Conservation (phyloP, 345 rosid genomes). For the Euphorbia tirucalli region DNA sequence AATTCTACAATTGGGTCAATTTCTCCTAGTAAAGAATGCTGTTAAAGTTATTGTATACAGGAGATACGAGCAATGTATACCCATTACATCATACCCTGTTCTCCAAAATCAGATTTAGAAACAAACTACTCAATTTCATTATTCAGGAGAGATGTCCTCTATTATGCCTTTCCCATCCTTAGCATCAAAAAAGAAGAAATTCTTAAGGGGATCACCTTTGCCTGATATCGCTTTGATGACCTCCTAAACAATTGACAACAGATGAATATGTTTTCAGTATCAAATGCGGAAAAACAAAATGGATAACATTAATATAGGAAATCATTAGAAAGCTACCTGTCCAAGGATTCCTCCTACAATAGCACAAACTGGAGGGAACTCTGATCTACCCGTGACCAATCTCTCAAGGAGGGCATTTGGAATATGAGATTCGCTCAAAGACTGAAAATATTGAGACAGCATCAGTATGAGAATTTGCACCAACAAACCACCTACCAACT, state of each 20-base stretch:
- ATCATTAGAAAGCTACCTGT: slow-evolving; percentile 54
- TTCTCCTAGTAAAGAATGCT: slow-evolving; percentile 8
- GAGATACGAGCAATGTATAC: neutral
- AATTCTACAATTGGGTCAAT: slow-evolving; percentile 9
- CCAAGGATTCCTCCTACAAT: slow-evolving; percentile 88
- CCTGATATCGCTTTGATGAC: slow-evolving; percentile 87
- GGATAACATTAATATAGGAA: neutral
- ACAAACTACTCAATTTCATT: slow-evolving; percentile 21
- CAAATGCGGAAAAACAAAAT: neutral
- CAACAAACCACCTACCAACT: neutral
- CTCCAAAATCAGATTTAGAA: neutral
- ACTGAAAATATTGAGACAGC: slow-evolving; percentile 36
- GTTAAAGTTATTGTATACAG: neutral
- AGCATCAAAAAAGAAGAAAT: slow-evolving; percentile 85
- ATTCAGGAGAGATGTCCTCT: slow-evolving; percentile 61
- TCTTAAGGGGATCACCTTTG: slow-evolving; percentile 86
- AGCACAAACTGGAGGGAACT: slow-evolving; percentile 92
- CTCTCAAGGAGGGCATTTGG: slow-evolving; percentile 72
- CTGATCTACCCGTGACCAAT: slow-evolving; percentile 44
- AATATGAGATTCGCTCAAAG: slow-evolving; percentile 52
- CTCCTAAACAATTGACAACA: slow-evolving; percentile 49
- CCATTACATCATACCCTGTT: neutral
- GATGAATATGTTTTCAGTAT: neutral
- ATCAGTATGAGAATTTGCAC: slow-evolving; percentile 6
- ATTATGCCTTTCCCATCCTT: slow-evolving; percentile 83